phyloP scores from a whole-genome alignment of 805 yeast species.

The Candida cerambycidarum region DNA sequence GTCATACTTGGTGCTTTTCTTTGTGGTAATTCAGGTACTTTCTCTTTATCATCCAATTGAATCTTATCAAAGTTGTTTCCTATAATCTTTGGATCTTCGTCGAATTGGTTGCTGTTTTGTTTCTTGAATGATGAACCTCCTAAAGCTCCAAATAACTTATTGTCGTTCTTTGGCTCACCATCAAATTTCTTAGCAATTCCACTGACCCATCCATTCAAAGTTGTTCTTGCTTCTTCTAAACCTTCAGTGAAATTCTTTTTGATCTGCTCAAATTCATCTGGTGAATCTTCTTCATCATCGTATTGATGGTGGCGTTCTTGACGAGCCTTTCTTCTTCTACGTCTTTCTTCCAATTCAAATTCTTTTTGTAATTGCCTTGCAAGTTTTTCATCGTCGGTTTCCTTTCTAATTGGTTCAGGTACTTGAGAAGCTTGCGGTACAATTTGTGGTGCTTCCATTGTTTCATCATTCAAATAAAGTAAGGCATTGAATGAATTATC shows the following conservation, averaged over 20 bases:
- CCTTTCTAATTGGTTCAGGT: constrained; percentile 47
- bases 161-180: constrained; percentile 3
- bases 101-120: constrained; percentile 30
- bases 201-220: constrained; percentile 76
- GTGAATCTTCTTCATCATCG: constrained; percentile 30
- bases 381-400: constrained; percentile 68
- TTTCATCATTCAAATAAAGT: constrained; percentile 74
- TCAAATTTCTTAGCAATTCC: constrained; percentile 57
- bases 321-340: constrained; percentile 28
- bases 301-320: constrained; percentile 13
- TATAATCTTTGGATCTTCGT: constrained; percentile 57
- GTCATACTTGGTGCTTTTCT: constrained; percentile 8
- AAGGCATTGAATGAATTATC: constrained; percentile 91
- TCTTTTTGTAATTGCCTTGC: constrained; percentile 80
- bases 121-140: constrained; percentile 42
- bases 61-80: constrained; percentile 49
- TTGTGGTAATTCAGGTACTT: constrained; percentile 21
- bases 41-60: constrained; percentile 38
- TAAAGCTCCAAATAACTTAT: constrained; percentile 44
- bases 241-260: constrained; percentile 70
- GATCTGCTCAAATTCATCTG: constrained; percentile 63
- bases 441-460: constrained; percentile 51
- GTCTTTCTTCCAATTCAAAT: constrained; percentile 45
- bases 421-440: constrained; percentile 4
- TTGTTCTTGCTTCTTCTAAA: constrained; percentile 74